Evolutionary conservation across 805 yeast genomes (phyloP).

Genomic region (Torulaspora indica): DNA sequence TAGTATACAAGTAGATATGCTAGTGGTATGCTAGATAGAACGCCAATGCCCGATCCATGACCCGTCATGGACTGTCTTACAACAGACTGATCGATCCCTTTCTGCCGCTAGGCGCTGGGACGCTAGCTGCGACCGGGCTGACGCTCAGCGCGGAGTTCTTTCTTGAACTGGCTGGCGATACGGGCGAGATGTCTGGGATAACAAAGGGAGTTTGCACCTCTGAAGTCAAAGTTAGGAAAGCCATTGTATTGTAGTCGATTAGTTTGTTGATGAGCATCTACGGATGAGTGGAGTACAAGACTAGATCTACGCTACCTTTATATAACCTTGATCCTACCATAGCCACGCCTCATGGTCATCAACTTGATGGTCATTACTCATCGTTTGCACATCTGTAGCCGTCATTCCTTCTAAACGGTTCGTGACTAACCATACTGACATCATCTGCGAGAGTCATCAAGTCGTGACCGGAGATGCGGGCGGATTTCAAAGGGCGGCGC

Average conservation of each 20-base stretch:
- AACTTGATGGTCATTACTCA: no score
- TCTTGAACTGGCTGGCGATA: slow-evolving; percentile 37
- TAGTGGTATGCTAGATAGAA: neutral
- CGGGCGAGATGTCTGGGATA: slow-evolving; percentile 60
- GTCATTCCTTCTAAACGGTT: neutral
- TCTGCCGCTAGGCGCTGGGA: slow-evolving; percentile 11
- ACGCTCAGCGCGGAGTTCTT: slow-evolving; percentile 27
- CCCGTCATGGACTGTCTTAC: slow-evolving; percentile 4
- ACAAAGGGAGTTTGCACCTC: slow-evolving; percentile 59
- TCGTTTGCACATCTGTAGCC: neutral
- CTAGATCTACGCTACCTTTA: neutral
- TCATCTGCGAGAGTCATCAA: no score
- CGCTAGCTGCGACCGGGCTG: slow-evolving; percentile 3
- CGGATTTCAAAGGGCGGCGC: neutral
- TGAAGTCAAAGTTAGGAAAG: slow-evolving; percentile 52
- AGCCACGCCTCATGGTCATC: no score
- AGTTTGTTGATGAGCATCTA: slow-evolving; percentile 7
- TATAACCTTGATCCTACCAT: neutral
- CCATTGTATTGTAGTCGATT: slow-evolving; percentile 16
- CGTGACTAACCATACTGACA: no score
- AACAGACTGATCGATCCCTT: slow-evolving; percentile 17
- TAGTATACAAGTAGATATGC: slow-evolving; percentile 2
- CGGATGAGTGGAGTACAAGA: neutral
- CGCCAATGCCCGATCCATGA: neutral
- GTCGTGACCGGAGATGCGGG: neutral